Percentiles rank a stretch among this genome's conserved stretches.
These are phyloP conservation scores for Marasmius fiardii DNA, from an alignment of 1,284 basidiomycete genomes.

Conservation along the genomic window DNA sequence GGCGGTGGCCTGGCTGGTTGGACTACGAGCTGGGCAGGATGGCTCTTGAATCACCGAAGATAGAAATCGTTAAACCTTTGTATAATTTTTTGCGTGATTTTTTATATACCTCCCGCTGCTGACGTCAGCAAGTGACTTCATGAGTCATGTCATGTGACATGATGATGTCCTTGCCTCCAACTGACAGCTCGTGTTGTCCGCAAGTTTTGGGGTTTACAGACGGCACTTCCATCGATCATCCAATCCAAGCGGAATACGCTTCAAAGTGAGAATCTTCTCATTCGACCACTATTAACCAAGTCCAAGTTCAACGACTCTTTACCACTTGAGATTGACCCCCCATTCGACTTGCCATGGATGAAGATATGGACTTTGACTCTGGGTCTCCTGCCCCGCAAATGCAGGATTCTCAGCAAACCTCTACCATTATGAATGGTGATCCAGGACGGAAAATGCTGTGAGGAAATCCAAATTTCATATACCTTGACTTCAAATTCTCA, in stretches of 20 bases:
- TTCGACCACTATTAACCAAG: conserved; percentile 1
- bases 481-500: conserved; percentile 8
- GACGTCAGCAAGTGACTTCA: background rate
- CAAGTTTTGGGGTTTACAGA: background rate
- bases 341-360: conserved; percentile 52
- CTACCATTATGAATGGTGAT: conserved; percentile 24
- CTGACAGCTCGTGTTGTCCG: background rate
- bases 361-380: conserved; percentile 68
- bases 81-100: background rate
- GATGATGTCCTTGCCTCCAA: background rate
- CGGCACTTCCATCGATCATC: conserved; percentile 11
- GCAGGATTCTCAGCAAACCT: conserved; percentile 31
- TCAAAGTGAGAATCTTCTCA: conserved; percentile 3
- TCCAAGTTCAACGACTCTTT: background rate
- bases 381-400: conserved; percentile 29
- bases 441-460: conserved; percentile 70
- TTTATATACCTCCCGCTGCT: background rate
- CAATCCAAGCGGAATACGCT: background rate
- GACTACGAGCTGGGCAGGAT: conserved; percentile 55
- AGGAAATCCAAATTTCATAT: conserved; percentile 27
- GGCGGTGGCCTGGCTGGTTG: conserved; percentile 52
- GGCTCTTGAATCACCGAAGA: conserved; percentile 53
- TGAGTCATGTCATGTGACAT: conserved; percentile 1
- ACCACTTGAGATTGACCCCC: background rate
- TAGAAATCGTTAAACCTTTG: conserved; percentile 17